Percentiles rank a stretch among this genome's conserved stretches.
Conservation (phyloP, 225 moss, liverwort and hornwort species). For the Pseudoscleropodium purum region DNA sequence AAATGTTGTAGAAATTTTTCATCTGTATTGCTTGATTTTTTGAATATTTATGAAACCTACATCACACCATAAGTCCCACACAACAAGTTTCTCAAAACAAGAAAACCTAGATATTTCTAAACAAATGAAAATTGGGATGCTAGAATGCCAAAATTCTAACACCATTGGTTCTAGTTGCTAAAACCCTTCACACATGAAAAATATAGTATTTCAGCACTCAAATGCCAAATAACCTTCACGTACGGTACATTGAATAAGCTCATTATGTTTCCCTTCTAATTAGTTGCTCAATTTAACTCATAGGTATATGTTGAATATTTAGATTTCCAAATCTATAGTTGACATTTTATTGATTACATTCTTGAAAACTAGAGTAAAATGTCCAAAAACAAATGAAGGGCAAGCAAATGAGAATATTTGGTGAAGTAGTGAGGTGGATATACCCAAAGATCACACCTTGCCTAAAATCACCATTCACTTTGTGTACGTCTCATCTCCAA, state of each 20-base stretch:
- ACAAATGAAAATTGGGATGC: no score
- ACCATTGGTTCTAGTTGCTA: no score
- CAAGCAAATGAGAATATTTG: not conserved
- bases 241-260: not conserved
- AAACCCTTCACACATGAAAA: no score
- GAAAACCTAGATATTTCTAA: no score
- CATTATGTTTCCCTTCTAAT: not conserved
- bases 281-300: not conserved
- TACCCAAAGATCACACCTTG: not conserved
- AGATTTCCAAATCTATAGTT: not conserved
- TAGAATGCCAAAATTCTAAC: no score
- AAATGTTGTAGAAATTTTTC: no score
- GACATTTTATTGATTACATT: not conserved
- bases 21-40: no score
- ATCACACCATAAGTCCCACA: no score
- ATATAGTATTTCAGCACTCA: no score
- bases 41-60: no score
- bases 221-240: no score
- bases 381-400: fast-evolving
- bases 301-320: not conserved
- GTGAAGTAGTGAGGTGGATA: not conserved
- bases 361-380: not conserved
- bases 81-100: no score
- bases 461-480: not conserved
- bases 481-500: not conserved